Base-by-base conservation (phyloP, 495 filamentous ascomycete genomes). In the Alectoria sarmentosa region DNA sequence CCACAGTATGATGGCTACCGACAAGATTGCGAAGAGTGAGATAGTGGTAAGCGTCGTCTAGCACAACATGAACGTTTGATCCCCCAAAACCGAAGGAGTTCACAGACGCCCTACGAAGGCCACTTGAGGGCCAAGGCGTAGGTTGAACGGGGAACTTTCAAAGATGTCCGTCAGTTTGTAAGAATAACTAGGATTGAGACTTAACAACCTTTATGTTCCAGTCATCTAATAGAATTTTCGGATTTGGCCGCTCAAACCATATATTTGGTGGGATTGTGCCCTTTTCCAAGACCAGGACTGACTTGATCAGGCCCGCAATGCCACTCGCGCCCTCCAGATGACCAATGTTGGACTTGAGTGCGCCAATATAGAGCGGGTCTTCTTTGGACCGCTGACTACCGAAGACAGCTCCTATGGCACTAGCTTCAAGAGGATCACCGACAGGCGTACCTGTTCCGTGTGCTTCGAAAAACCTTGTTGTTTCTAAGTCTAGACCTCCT, bases 41-140 rank as follows among this genome's bases (percentile, higher is more conserved):
- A 32, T 62, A 34, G 46, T 55, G 2, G 17, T 7, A 32, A 21
- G 34, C 26, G 21, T 61, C 64, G 23, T 58, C 52, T 2, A 58
- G 17, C 6, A 60, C 26, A 74, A 74, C 61, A 54, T 63, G 81
- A 11, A 78, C 76, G 66, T 87, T 86, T 13, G 80, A 74, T 44
- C 84, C 84, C n/a, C 83, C 84, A 65, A 83, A 85, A 0, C 83
- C 83, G 54, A 87, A 88, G 4, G 81, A 83, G 68, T 86, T 86
- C 28, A 88, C 79, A 60, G 80, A 83, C 1, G 75, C 80, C 36
- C 84, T 75, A 13, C 78, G 79, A 6, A 79, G 70, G 1, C 77
- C 78, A 0, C 62, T 32, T 5, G 39, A 23, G 38, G 61, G 61
- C 61, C 61, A 63, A 1, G 48, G 34, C 28, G 49, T 63, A 21